Evolutionary conservation across 2,329 filamentous ascomycete species (phyloP), one percentile per base, ranked within the genome.

Genomic region (Aureobasidium sp.): DNA sequence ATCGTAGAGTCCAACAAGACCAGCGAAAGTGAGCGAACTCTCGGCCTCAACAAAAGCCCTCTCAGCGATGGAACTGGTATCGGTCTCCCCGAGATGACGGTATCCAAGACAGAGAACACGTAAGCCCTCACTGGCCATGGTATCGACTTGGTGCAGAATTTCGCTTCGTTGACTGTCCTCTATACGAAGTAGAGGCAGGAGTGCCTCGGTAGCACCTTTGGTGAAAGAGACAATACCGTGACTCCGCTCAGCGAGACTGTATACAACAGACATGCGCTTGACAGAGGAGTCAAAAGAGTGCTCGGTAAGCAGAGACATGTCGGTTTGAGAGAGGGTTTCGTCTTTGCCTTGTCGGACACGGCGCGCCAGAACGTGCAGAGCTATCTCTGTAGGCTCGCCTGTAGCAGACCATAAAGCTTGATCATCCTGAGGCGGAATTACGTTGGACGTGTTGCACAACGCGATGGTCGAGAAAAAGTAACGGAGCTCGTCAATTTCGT

Each of bases 291-390:
- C 71, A 60, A 73, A 73, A 27, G 69, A 67, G 48, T 72, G 71
- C 25, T 58, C 53, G 2, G 53, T 58, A n/a, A 58, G 17, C 27
- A 58, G 22, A n/a, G 27, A 34, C 53, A 47, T 58, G 27, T 41
- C 53, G 14, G 53, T 36, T 1, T 20, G 27, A 11, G 53, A 37
- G 4, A 58, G 39, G 37, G 1, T n/a, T 36, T 58, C 53, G 15
- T 58, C 53, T 61, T 69, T 71, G 29, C 67, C 66, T 48, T 67
- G 67, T 27, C 68, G 66, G 70, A 90, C 90, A 17, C 87, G 83
- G 44, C 82, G 83, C 8, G 86, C 85, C 69, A 90, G 88, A 0
- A 90, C 87, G 67, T 89, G 87, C 51, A 90, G 87, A 1, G 87
- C 87, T 64, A 90, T 88, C 67, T 90, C 87, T 1, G 87, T 89